Evolutionary conservation across 345 rosid species (phyloP), one percentile per base, ranked within the genome.

Genomic region (Anacardium occidentale): DNA sequence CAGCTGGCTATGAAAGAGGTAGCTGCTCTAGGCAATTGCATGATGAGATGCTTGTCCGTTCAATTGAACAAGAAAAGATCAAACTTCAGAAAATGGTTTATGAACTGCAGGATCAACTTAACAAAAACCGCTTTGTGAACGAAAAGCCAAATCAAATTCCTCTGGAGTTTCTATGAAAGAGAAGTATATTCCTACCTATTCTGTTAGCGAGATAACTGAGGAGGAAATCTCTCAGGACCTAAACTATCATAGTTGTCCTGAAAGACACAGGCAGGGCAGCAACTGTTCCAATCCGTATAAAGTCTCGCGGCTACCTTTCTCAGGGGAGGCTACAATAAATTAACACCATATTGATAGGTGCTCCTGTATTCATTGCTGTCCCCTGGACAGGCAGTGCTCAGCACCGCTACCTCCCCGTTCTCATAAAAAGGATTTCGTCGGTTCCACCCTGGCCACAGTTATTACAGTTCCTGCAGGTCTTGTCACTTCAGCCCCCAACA

Each of bases 21-120:
- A 79, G 83, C 69, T 59, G 91, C 74, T 82, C 84, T 50, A 67
- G 79, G 83, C 89, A 70, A 25, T 66, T 79, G 60, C 82, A 74
- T 8, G 79, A 82, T 77, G 86, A 75, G 74, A 76, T 76, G 68
- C 80, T 70, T 71, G 57, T 65, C 34, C 66, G 65, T 64, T 78
- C 84, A 20, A 72, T 63, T 42, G 89, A 83, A 32, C 81, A 77
- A 34, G 90, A 85, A 64, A 86, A 75, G 80, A 62, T 82, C 75
- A 78, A 77, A 63, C 82, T 89, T 74, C 74, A 87, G 73, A 83
- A 75, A 74, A 80, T 87, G 86, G 77, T 84, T 44, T 62, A 66
- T 64, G 94, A 89, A 71, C 81, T 87, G 74, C 87, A 85, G 77
- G 89, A 84, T 73, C 86, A 81, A 72, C 83, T 87, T 55, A 79